These are phyloP conservation scores for Dovyalis caffra DNA, from an alignment of 345 rosid genomes.

Conservation along the genomic window DNA sequence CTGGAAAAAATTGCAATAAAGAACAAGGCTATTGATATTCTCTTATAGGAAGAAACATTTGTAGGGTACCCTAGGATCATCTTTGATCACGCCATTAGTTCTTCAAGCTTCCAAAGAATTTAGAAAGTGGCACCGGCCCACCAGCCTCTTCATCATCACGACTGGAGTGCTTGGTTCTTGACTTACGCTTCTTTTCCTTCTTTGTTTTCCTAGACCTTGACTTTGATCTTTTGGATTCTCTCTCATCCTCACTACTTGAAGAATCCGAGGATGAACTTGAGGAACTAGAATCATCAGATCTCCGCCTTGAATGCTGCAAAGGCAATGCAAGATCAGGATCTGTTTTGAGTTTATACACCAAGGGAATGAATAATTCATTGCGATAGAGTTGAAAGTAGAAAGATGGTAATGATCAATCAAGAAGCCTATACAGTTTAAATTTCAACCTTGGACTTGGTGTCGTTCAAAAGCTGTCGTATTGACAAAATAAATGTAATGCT, in stretches of 20 bases:
- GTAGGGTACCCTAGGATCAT: slow-evolving; percentile 15
- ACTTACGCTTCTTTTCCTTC: slow-evolving; percentile 72
- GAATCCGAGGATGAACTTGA: slow-evolving; percentile 67
- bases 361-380: background rate
- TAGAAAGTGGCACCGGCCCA: slow-evolving; percentile 92
- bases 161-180: slow-evolving; percentile 54
- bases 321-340: slow-evolving; percentile 9
- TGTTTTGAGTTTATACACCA: background rate
- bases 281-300: slow-evolving; percentile 55
- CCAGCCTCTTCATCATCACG: slow-evolving; percentile 46
- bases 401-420: background rate
- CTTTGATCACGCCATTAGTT: slow-evolving; percentile 31
- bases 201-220: slow-evolving; percentile 65
- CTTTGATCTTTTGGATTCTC: slow-evolving; percentile 71
- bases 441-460: too few species aligned
- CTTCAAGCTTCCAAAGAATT: slow-evolving; percentile 75
- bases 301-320: slow-evolving; percentile 72
- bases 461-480: too few species aligned
- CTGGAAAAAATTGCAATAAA: background rate
- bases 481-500: too few species aligned
- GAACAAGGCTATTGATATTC: slow-evolving; percentile 6
- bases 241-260: slow-evolving; percentile 74
- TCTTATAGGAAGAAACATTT: slow-evolving; percentile 5
- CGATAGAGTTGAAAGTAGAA: background rate
- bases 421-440: background rate